Percentiles rank a stretch among this genome's conserved stretches.
These are phyloP conservation scores for Tilletia caries DNA, from an alignment of 1,284 basidiomycete species.

Conservation along the genomic window DNA sequence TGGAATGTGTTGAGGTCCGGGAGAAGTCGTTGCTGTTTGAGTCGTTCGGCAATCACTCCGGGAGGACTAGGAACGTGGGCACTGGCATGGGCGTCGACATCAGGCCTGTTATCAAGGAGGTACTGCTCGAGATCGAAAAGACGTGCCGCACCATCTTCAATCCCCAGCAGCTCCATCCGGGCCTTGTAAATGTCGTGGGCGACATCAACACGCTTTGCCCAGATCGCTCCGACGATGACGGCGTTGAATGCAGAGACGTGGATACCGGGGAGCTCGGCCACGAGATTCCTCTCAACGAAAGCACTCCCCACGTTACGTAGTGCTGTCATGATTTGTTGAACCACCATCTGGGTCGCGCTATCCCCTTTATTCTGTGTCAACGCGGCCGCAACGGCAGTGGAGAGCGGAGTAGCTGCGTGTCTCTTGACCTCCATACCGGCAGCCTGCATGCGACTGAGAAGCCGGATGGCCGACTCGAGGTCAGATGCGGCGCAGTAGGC, in stretches of 20 bases:
- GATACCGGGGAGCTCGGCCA: not conserved
- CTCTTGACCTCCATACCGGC: constrained; percentile 8
- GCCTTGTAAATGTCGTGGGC: constrained; percentile 8
- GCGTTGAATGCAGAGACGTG: constrained; percentile 6
- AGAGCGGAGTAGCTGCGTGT: not conserved
- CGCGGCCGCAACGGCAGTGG: not conserved
- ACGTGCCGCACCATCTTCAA: not conserved
- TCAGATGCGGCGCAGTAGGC: constrained; percentile 27
- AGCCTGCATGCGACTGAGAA: constrained; percentile 7
- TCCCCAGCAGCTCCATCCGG: not conserved
- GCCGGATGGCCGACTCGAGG: constrained; percentile 15
- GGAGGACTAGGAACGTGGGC: not conserved
- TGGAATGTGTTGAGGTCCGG: constrained; percentile 10
- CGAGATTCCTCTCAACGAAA: not conserved
- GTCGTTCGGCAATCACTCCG: not conserved
- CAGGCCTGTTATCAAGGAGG: not conserved
- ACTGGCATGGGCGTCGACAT: not conserved
- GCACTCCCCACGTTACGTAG: constrained; percentile 5
- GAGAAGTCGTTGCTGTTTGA: not conserved
- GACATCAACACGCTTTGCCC: not conserved
- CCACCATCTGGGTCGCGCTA: too few relatives aligned
- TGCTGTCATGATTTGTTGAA: not conserved
- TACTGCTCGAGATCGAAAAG: not conserved
- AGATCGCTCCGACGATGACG: constrained; percentile 6
- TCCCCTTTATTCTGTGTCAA: not conserved